Percentiles rank a stretch among this genome's conserved stretches.
Evolutionary conservation across 2,329 filamentous ascomycete species (phyloP).

Genomic region (Fusarium papillatum): DNA sequence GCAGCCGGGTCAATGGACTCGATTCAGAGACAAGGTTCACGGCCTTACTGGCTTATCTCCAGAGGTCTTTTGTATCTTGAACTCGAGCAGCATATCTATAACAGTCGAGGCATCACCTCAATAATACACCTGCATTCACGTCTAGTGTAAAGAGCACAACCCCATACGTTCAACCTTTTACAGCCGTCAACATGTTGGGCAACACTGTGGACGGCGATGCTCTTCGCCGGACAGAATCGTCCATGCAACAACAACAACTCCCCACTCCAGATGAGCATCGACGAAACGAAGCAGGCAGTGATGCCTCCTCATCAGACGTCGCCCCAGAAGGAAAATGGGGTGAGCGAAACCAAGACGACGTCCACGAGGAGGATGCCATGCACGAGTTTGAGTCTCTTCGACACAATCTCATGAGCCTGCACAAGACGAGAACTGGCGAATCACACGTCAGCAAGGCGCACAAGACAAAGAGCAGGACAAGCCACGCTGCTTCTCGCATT

Average conservation of each 20-base stretch:
- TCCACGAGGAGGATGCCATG: constrained; percentile 50
- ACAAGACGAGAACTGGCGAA: constrained; percentile 51
- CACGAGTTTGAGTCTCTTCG: constrained; percentile 53
- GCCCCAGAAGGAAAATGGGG: constrained; percentile 48
- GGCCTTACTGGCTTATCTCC: constrained; percentile 2
- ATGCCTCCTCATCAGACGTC: constrained; percentile 35
- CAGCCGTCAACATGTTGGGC: constrained; percentile 48
- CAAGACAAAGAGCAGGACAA: constrained; percentile 15
- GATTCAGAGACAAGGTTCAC: background rate
- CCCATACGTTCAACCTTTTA: background rate
- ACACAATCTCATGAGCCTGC: constrained; percentile 50
- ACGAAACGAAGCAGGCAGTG: constrained; percentile 20
- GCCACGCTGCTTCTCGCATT: constrained; percentile 18
- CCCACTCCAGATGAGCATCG: constrained; percentile 27
- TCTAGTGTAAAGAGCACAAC: background rate
- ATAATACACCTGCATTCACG: background rate
- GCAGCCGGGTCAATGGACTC: background rate
- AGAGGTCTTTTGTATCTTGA: background rate
- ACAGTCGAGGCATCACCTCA: background rate
- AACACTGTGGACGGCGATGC: constrained; percentile 47
- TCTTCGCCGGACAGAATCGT: constrained; percentile 49
- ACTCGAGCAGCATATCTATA: background rate
- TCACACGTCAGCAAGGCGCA: constrained; percentile 45
- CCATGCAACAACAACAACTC: constrained; percentile 34
- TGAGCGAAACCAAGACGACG: constrained; percentile 51